Percentiles rank a stretch among this genome's conserved stretches.
phyloP scores from a whole-genome alignment of 306 rosid genomes.

The Quercus parvula region DNA sequence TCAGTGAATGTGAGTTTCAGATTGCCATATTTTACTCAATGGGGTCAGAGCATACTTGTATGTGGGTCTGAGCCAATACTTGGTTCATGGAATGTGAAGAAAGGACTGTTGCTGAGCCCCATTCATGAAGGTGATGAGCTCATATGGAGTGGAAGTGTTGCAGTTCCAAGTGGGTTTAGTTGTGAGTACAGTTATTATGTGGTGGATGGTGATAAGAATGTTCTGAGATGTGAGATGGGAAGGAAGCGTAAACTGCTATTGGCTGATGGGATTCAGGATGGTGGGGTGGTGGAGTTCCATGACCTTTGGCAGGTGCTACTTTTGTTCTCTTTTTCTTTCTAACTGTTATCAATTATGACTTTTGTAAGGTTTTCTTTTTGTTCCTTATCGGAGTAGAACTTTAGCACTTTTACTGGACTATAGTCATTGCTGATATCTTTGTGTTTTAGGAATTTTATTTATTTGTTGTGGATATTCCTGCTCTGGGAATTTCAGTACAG shows the following conservation, averaged over 20 bases:
- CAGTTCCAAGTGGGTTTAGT: conserved; percentile 59
- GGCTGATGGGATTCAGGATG: conserved; percentile 60
- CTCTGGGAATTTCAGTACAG: neutral
- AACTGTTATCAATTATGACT: neutral
- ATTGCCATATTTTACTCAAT: conserved; percentile 75
- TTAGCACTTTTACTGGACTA: neutral
- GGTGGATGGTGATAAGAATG: conserved; percentile 65
- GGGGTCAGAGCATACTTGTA: conserved; percentile 88
- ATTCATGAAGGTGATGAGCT: conserved; percentile 71
- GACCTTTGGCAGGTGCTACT: conserved; percentile 93
- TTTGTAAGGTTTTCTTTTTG: conserved; percentile 1
- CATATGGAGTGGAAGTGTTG: conserved; percentile 70
- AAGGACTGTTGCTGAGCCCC: conserved; percentile 67
- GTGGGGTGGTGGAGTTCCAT: conserved; percentile 63
- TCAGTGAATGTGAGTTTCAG: conserved; percentile 70
- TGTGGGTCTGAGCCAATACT: conserved; percentile 81
- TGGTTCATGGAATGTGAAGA: conserved; percentile 91
- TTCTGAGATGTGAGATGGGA: conserved; percentile 79
- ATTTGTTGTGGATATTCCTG: neutral
- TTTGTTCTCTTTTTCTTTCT: conserved; percentile 17
- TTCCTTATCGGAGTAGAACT: neutral
- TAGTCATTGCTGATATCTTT: neutral
- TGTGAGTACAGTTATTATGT: conserved; percentile 79
- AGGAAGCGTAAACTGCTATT: conserved; percentile 55
- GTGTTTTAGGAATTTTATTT: neutral